These are phyloP conservation scores for Lanmaoa pseudosensibilis DNA, from an alignment of 768 basidiomycete species.

Conservation along the genomic window DNA sequence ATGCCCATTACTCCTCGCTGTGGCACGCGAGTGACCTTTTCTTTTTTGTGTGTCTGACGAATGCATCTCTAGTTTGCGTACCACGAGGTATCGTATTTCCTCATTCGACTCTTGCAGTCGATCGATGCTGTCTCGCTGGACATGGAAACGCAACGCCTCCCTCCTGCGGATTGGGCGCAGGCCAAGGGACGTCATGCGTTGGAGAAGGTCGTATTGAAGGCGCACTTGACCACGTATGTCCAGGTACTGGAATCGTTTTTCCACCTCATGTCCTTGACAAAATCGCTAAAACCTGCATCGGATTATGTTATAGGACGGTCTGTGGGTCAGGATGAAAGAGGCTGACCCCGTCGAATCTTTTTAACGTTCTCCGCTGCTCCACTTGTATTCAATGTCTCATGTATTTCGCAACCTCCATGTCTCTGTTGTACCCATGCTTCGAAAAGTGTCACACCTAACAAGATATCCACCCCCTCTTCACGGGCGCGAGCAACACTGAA, in stretches of 20 bases:
- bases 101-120: constrained; percentile 51
- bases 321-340: constrained; percentile 30
- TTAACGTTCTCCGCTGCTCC: background rate
- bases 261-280: background rate
- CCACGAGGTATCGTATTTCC: constrained; percentile 54
- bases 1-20: background rate
- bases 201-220: constrained; percentile 42
- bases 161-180: constrained; percentile 35
- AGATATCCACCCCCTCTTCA: background rate
- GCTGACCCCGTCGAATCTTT: constrained; percentile 4
- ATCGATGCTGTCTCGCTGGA: constrained; percentile 45
- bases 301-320: constrained; percentile 16
- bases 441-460: background rate
- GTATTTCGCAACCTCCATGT: background rate
- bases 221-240: constrained; percentile 45
- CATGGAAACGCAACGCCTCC: constrained; percentile 35
- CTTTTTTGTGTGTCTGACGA: background rate
- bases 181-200: constrained; percentile 36
- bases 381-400: background rate
- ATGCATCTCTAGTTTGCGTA: constrained; percentile 45
- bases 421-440: background rate
- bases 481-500: background rate
- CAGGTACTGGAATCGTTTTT: constrained; percentile 31
- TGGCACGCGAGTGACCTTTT: too few relatives aligned
- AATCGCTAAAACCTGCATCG: background rate